Evolutionary conservation across 1,139 yeast species (phyloP), one percentile per base, ranked within the genome.

Genomic region (Kodamaea anthophila): DNA sequence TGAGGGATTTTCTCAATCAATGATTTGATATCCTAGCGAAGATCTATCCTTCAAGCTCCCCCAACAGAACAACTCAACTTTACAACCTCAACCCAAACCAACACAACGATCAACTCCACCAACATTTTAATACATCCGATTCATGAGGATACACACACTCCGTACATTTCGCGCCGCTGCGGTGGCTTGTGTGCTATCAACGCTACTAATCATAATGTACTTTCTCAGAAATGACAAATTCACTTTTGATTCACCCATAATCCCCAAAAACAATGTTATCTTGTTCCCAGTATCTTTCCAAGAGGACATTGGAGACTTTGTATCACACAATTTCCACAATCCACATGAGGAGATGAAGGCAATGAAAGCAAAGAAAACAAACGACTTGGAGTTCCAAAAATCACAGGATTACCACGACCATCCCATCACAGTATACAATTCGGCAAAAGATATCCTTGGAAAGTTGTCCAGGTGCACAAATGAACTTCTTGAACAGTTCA

Each of bases 231-330:
- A 29, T 18, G 32, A 29, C 15, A 21, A 24, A n/a, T n/a, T n/a
- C n/a, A n/a, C n/a, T n/a, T n/a, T n/a, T n/a, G n/a, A n/a, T n/a
- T n/a, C n/a, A n/a, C n/a, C n/a, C n/a, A n/a, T n/a, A n/a, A n/a
- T n/a, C n/a, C n/a, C n/a, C n/a, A n/a, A n/a, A n/a, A n/a, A n/a
- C n/a, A n/a, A n/a, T n/a, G n/a, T n/a, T n/a, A 30, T 29, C 26
- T 37, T 21, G 25, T 35, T 15, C 18, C 36, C 36, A 22, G 25
- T 28, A 8, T 31, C 34, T 19, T 31, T 37, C 23, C 30, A 35
- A 3, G 37, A 29, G 2, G 37, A 40, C 18, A 19, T 30, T 4
- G 34, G 21, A 3, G 21, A 34, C 19, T 43, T 43, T 35, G 18
- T 31, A 3, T 15, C 4, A 9, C 12, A 20, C 8, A 15, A 31